These are phyloP conservation scores for Nemania serpens DNA, from an alignment of 2,329 filamentous ascomycete genomes.

Conservation along the genomic window DNA sequence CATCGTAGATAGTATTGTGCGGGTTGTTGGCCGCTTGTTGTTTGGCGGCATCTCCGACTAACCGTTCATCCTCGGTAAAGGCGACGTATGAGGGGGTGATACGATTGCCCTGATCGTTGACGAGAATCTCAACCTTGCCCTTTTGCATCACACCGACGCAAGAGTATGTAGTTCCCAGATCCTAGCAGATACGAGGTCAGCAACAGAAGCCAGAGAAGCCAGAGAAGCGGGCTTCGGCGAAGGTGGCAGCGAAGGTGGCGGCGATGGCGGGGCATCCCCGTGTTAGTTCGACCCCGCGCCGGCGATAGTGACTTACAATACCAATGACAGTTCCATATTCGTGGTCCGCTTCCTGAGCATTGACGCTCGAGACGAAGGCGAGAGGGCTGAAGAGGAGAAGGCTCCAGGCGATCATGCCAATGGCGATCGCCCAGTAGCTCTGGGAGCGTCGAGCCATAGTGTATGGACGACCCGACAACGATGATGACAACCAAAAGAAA, in stretches of 20 bases:
- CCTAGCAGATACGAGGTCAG: slow-evolving; percentile 44
- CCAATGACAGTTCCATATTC: slow-evolving; percentile 89
- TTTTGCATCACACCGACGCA: slow-evolving; percentile 97
- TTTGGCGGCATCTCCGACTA: slow-evolving; percentile 97
- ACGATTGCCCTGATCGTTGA: slow-evolving; percentile 96
- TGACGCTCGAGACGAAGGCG: slow-evolving; percentile 79
- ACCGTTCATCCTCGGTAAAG: slow-evolving; percentile 94
- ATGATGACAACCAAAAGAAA: slow-evolving; percentile 15
- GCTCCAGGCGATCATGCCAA: slow-evolving; percentile 92
- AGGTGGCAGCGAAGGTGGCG: no score
- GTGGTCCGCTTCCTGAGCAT: slow-evolving; percentile 69
- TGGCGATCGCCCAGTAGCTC: slow-evolving; percentile 74
- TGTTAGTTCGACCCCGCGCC: no score
- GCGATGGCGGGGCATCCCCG: no score
- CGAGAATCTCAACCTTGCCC: slow-evolving; percentile 92
- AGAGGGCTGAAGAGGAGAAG: slow-evolving; percentile 86
- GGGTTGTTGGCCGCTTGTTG: slow-evolving; percentile 89
- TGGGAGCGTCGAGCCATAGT: slow-evolving; percentile 62
- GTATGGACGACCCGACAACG: slow-evolving; percentile 25
- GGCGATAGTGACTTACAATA: slow-evolving; percentile 64
- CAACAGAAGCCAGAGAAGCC: neutral
- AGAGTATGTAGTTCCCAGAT: slow-evolving; percentile 87
- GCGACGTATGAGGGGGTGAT: slow-evolving; percentile 95
- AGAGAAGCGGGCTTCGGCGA: no score
- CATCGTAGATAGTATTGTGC: slow-evolving; percentile 74